phyloP scores from a whole-genome alignment of 495 filamentous ascomycete species.

The Trichoderma parareesei region DNA sequence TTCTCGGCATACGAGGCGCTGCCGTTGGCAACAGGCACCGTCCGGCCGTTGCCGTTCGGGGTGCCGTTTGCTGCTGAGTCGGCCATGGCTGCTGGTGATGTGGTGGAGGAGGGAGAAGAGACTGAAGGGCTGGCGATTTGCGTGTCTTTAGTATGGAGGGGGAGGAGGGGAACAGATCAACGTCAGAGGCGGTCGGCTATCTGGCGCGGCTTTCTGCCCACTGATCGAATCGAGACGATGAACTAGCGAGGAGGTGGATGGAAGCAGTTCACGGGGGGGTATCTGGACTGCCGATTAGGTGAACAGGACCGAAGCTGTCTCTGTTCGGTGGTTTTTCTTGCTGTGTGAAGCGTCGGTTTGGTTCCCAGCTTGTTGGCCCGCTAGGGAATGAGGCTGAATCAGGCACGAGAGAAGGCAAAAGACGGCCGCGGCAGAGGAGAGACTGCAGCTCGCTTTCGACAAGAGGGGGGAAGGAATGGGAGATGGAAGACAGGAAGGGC shows the following conservation, averaged over 20 bases:
- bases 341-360: too few relatives aligned
- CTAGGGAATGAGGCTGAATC: conserved; percentile 3
- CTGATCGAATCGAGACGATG: neutral
- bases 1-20: conserved; percentile 59
- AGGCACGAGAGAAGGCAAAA: neutral
- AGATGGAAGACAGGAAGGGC: neutral
- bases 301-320: neutral
- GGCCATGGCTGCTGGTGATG: conserved; percentile 27
- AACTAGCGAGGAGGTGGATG: neutral
- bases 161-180: neutral
- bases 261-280: neutral
- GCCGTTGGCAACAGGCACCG: conserved; percentile 41
- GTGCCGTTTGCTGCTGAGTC: conserved; percentile 38
- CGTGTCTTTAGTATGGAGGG: neutral
- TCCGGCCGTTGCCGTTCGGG: conserved; percentile 19
- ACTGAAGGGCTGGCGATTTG: neutral
- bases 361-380: conserved; percentile 9
- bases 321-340: neutral
- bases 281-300: neutral
- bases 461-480: neutral
- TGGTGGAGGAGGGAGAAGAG: conserved; percentile 9
- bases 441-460: neutral
- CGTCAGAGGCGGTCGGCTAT: neutral
- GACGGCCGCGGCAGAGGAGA: neutral
- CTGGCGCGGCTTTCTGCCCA: conserved; percentile 1